Evolutionary conservation across 2,329 filamentous ascomycete genomes (phyloP), one percentile per base, ranked within the genome.

Genomic region (Calonectria multiphialidica): DNA sequence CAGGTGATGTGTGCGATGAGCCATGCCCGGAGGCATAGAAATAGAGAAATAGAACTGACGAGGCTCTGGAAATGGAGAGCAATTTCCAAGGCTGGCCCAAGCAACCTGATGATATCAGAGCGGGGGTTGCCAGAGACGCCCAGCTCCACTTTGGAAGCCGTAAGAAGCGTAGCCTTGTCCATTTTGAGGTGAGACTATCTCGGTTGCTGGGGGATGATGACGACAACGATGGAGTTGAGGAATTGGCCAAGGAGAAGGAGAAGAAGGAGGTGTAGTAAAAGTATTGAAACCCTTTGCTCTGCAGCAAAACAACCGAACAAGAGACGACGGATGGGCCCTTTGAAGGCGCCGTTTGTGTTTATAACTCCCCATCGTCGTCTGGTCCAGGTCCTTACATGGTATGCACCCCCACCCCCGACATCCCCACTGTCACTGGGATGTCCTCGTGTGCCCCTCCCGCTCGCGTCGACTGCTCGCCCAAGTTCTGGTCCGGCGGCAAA

Each of bases 151-250:
- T 75, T 82, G 59, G 84, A 82, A 73, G 83, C 80, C 50, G 84
- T 82, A 68, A 86, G 81, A 75, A 86, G 79, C 64, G 79, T 80
- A 72, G 83, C 79, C 72, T 84, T 82, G 74, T 83, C 82, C 83
- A 84, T 82, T 72, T 53, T 65, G 77, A 74, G 66, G 66, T 33
- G 63, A 42, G 72, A 70, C 49, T 49, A 57, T 47, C 8, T 69
- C 47, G 71, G 70, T 74, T 66, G 40, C 59, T 59, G 61, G 37
- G 45, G 28, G 47, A 42, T 18, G 49, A 44, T 16, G 57, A 50
- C n/a, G 33, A 9, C 28, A 18, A 16, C 16, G 4, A n/a, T n/a
- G 15, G 40, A 33, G 44, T 47, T 71, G 44, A 37, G 35, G 10
- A 49, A 23, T 45, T 25, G 33, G n/a, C 28, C 15, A 21, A 40